A percentile compares a stretch with the other conserved stretches of the same genome.
phyloP scores from a whole-genome alignment of 176 grass and related monocot species.

The Oryza longistaminata region DNA sequence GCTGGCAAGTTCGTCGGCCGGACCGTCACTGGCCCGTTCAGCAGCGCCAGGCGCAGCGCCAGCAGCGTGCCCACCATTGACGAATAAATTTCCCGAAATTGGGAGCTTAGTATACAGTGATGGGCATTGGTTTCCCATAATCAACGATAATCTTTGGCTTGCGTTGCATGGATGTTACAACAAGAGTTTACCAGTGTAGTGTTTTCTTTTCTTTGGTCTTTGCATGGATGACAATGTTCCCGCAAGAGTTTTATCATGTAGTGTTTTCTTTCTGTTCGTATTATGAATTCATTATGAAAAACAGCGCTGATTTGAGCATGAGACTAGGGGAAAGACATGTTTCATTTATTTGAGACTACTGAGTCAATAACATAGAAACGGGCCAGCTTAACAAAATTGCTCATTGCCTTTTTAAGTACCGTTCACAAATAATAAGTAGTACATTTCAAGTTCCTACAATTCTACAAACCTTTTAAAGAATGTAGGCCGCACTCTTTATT shows the following conservation, averaged over 20 bases:
- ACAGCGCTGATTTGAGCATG: background rate
- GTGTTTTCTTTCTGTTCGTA: background rate
- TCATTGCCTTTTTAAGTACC: background rate
- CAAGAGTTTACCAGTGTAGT: too few species aligned
- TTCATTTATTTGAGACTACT: background rate
- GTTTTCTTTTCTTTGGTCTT: background rate
- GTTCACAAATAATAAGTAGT: too few species aligned
- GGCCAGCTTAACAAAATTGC: background rate
- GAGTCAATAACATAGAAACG: background rate
- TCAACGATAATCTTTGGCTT: background rate
- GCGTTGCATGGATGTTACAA: background rate
- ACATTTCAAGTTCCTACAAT: background rate
- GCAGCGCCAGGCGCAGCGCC: slow-evolving; percentile 67
- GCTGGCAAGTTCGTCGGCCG: slow-evolving; percentile 78
- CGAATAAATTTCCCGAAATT: slow-evolving; percentile 4
- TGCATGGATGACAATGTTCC: too few species aligned
- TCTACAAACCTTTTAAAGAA: background rate
- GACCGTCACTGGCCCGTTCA: slow-evolving; percentile 72
- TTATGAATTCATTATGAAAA: background rate
- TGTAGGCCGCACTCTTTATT: slow-evolving; percentile 2
- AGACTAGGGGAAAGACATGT: background rate
- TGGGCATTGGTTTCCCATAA: background rate
- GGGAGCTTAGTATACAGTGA: background rate
- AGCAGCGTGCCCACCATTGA: slow-evolving; percentile 41
- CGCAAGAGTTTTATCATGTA: background rate